Evolutionary conservation across 176 grass and related monocot genomes (phyloP).

Genomic region (Panicum miliaceum): DNA sequence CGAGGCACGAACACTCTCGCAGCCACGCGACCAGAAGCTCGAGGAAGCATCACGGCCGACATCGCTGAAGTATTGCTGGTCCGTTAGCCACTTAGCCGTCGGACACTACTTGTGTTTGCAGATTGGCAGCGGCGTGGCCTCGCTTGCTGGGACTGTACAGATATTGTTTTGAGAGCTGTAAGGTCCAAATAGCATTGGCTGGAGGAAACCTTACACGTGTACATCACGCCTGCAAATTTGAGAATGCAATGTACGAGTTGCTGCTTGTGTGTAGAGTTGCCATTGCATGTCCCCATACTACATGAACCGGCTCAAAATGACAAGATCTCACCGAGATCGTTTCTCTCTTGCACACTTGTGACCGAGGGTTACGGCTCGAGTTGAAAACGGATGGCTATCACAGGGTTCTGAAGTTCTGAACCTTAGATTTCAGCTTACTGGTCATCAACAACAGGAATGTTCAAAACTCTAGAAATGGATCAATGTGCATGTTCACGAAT

Average conservation of each 20-base stretch:
- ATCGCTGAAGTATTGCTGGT: conserved; percentile 32
- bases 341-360: not conserved
- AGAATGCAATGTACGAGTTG: not conserved
- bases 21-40: conserved; percentile 34
- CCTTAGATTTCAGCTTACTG: not conserved
- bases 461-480: not conserved
- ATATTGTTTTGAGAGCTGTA: conserved; percentile 16
- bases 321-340: not conserved
- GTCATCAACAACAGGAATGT: not conserved
- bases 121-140: not conserved
- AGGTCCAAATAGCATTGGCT: not conserved
- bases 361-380: not conserved
- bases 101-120: conserved; percentile 54
- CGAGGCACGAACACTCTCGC: conserved; percentile 59
- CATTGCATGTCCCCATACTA: not conserved
- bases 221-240: conserved; percentile 7
- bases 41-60: conserved; percentile 38
- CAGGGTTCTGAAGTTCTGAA: not conserved
- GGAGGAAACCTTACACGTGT: not conserved
- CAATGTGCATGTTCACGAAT: not conserved
- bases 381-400: not conserved
- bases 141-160: conserved; percentile 10
- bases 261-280: not conserved
- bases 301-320: not conserved
- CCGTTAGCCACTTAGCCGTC: not conserved